Evolutionary conservation across 2,329 filamentous ascomycete genomes (phyloP), one percentile per base, ranked within the genome.

Genomic region (Penicillium thymicola): DNA sequence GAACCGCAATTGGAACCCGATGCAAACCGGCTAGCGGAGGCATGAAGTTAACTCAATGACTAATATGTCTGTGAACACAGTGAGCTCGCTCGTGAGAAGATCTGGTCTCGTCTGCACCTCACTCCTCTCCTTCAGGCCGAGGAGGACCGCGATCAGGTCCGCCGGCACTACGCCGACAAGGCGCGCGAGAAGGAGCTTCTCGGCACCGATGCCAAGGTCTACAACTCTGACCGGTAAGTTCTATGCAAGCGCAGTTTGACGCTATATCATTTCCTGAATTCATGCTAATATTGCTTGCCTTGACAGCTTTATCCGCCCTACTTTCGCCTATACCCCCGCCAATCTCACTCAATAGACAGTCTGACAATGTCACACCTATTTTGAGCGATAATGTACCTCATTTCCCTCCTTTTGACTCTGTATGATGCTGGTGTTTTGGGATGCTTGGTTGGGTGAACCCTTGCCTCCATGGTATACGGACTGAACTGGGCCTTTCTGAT

Each of bases 61-160:
- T 61, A 28, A 51, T 28, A 40, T 6, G 38, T 59, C 42, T 46
- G 25, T 28, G 18, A 34, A n/a, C 0, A 56, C 69, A 97, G 92
- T 72, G 94, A 99, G 78, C 87, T 96, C 65, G 90, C 87, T 62
- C 90, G 94, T 68, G 94, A 99, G 74, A 99, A 97, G 82, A 94
- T 96, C 85, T 99, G 94, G 94, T 86, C 90, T 60, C 89, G 94
- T 72, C 96, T 99, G 78, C 86, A 97, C 78, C 83, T 99, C 63
- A 94, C 93, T 70, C 94, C 94, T 57, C 80, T 96, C 62, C 85
- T 99, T 62, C 93, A 97, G 75, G 94, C 94, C 55, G 94, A 99
- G 74, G 92, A 96, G 76, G 94, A 99, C 80, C 88, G 94, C 59
- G 94, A 99, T 78, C 88, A 93, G 74, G 92, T 96, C 62, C 85